Conservation (phyloP, 2,329 filamentous ascomycete genomes). For the Harringtonia lauricola region DNA sequence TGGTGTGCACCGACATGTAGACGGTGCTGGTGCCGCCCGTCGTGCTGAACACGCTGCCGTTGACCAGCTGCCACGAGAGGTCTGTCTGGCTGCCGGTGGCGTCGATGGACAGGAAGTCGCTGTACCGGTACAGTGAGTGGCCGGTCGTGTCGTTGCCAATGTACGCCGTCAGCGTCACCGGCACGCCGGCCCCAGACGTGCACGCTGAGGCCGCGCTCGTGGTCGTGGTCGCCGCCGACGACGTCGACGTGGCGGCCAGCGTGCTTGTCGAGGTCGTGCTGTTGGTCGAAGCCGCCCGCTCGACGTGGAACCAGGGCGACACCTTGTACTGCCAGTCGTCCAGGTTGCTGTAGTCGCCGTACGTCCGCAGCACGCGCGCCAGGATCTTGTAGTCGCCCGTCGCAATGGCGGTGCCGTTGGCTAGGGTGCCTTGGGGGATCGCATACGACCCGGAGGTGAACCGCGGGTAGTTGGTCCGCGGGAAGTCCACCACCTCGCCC, state of each 20-base stretch:
- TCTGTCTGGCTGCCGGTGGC: conserved; percentile 2
- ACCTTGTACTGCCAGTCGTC: conserved; percentile 12
- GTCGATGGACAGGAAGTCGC: conserved; percentile 10
- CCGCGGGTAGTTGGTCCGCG: conserved; percentile 1
- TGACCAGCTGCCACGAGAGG: neutral
- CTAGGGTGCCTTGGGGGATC: conserved; percentile 2
- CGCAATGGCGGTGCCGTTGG: conserved; percentile 8
- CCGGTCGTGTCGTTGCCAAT: conserved; percentile 5
- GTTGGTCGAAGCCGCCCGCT: neutral
- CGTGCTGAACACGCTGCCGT: neutral
- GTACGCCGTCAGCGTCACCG: conserved; percentile 4
- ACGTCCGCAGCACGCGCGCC: conserved; percentile 11
- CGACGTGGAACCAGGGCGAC: conserved; percentile 11
- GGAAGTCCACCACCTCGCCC: conserved; percentile 1
- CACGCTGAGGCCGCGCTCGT: neutral
- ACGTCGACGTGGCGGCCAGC: neutral
- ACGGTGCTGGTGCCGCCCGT: neutral
- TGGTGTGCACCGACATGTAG: conserved; percentile 8
- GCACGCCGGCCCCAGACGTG: too few species aligned
- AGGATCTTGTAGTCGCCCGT: conserved; percentile 12
- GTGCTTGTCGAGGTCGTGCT: neutral
- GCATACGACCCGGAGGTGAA: neutral
- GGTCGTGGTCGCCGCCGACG: neutral
- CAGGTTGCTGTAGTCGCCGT: conserved; percentile 10
- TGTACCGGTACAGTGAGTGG: conserved; percentile 9